phyloP scores from a whole-genome alignment of 1,284 basidiomycete species.

The Wolfiporia cocos region DNA sequence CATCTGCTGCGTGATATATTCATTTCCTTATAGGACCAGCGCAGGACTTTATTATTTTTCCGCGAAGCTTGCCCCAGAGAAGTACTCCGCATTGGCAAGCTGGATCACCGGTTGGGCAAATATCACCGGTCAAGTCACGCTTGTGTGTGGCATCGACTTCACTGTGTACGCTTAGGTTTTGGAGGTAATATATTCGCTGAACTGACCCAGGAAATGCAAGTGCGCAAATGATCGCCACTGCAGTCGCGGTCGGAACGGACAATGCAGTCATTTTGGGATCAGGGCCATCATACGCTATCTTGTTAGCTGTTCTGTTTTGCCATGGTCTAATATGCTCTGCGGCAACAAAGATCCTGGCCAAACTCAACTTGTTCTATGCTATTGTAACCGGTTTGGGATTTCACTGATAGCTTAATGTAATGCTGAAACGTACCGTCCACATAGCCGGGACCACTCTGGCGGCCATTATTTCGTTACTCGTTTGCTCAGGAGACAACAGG shows the following conservation, averaged over 20 bases:
- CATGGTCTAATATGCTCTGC: constrained; percentile 69
- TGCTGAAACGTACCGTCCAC: too few species aligned
- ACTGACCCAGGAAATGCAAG: too few species aligned
- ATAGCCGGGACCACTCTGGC: constrained; percentile 34
- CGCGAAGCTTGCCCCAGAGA: constrained; percentile 57
- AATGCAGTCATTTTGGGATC: constrained; percentile 41
- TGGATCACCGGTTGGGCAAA: constrained; percentile 75
- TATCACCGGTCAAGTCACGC: constrained; percentile 51
- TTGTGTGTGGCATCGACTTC: constrained; percentile 71
- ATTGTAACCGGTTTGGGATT: constrained; percentile 39
- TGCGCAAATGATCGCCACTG: constrained; percentile 72
- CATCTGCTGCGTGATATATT: neutral
- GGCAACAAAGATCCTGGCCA: constrained; percentile 56
- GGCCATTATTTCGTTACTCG: constrained; percentile 52
- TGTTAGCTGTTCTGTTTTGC: constrained; percentile 50
- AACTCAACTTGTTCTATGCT: constrained; percentile 63
- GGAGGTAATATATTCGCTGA: too few species aligned
- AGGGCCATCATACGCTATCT: constrained; percentile 59
- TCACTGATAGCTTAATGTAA: neutral
- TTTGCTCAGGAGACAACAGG: constrained; percentile 45
- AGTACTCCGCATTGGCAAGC: constrained; percentile 54
- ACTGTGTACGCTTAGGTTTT: constrained; percentile 37
- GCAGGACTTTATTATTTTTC: constrained; percentile 74
- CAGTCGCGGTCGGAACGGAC: constrained; percentile 52
- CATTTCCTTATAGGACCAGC: constrained; percentile 17